Conservation (phyloP, 2,329 filamentous ascomycete species). For the Hysterium pulicare region DNA sequence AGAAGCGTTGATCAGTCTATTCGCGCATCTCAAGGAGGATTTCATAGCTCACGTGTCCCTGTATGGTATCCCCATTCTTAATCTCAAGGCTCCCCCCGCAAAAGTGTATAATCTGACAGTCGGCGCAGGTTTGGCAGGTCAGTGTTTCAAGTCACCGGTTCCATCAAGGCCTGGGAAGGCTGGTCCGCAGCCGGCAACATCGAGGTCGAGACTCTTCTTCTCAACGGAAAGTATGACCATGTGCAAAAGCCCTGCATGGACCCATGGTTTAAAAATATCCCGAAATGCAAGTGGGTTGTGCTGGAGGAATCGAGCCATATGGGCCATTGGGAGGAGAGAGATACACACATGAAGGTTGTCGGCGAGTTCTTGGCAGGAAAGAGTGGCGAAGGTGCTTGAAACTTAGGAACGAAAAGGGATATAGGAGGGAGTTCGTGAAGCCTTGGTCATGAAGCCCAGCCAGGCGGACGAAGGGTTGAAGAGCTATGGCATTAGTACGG, state of each 20-base stretch:
- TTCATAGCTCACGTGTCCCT: constrained; percentile 36
- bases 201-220: constrained; percentile 37
- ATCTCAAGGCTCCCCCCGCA: too few species aligned
- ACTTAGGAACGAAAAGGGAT: too few species aligned
- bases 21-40: constrained; percentile 28
- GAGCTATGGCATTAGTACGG: too few species aligned
- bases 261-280: constrained; percentile 37
- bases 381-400: too few species aligned
- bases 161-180: constrained; percentile 40
- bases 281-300: constrained; percentile 40
- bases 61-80: constrained; percentile 13
- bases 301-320: constrained; percentile 1
- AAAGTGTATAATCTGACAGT: neutral
- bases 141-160: constrained; percentile 40
- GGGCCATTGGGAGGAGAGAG: neutral
- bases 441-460: too few species aligned
- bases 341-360: neutral
- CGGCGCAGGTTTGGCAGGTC: constrained; percentile 34
- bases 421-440: too few species aligned
- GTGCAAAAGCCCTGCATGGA: constrained; percentile 31
- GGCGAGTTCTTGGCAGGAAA: constrained; percentile 1
- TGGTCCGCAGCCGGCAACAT: constrained; percentile 35
- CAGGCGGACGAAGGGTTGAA: too few species aligned
- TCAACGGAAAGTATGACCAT: constrained; percentile 44
- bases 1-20: constrained; percentile 18